Evolutionary conservation across 208 protist genomes (phyloP).

Genomic region (Zelonia costaricensis): DNA sequence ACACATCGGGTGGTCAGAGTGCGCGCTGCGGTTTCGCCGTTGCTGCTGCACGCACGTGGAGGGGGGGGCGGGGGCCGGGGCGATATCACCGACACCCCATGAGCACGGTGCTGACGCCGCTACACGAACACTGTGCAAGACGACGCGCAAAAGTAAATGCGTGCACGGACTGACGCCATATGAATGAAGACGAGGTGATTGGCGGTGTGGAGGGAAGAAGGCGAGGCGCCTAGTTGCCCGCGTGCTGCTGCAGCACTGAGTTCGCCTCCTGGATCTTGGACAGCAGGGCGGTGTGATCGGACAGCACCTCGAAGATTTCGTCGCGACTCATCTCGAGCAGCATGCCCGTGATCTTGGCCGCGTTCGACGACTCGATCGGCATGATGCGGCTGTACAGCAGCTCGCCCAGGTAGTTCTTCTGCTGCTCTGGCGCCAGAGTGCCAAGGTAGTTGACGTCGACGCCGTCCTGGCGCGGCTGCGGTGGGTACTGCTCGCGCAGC

Average conservation of each 20-base stretch:
- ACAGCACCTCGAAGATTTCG: constrained; percentile 71
- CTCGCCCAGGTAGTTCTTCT: constrained; percentile 81
- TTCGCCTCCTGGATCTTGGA: constrained; percentile 70
- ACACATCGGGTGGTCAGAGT: no score
- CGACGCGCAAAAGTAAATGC: no score
- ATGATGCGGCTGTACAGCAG: constrained; percentile 59
- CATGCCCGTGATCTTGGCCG: constrained; percentile 81
- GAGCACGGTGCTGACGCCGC: no score
- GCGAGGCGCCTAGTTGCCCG: constrained; percentile 23
- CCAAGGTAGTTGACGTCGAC: constrained; percentile 44
- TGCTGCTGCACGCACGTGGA: no score
- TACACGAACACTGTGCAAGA: no score
- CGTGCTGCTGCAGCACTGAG: constrained; percentile 54
- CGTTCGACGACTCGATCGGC: constrained; percentile 39
- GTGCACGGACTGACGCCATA: no score
- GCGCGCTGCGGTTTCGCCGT: no score
- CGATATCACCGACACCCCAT: no score
- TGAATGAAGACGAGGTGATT: not conserved
- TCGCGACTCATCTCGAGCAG: constrained; percentile 74
- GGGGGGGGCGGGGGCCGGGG: no score
- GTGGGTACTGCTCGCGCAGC: constrained; percentile 14
- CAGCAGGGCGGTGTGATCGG: constrained; percentile 35
- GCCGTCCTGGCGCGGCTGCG: constrained; percentile 10
- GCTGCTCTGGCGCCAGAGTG: constrained; percentile 60
- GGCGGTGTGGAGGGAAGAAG: no score